Conservation (phyloP, 768 basidiomycete species). For the Amanita muscaria region DNA sequence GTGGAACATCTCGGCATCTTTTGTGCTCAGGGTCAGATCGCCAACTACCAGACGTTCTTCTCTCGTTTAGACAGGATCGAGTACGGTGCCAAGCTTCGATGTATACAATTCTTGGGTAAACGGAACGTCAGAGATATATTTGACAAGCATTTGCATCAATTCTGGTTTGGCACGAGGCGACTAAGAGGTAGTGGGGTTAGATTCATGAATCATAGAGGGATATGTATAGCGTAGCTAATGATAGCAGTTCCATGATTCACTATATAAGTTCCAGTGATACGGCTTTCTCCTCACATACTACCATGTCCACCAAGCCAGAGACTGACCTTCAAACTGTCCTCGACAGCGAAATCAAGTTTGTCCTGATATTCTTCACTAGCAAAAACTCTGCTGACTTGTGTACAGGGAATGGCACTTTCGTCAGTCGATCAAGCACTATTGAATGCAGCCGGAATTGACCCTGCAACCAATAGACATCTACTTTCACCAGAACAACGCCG, state of each 20-base stretch:
- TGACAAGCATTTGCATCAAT: conserved; percentile 6
- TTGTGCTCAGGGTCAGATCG: neutral
- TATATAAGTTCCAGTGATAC: too few species aligned
- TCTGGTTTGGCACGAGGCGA: neutral
- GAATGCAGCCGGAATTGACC: neutral
- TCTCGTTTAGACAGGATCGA: conserved; percentile 2
- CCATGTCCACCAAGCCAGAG: conserved; percentile 11
- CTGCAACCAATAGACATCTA: conserved; percentile 55
- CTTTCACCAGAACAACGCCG: conserved; percentile 59
- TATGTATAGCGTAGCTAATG: neutral
- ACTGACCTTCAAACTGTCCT: conserved; percentile 49
- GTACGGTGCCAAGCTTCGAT: neutral
- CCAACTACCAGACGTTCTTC: neutral
- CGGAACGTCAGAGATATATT: conserved; percentile 4
- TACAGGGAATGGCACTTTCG: conserved; percentile 78
- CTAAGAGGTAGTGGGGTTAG: neutral
- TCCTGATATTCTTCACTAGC: neutral
- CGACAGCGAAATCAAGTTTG: conserved; percentile 54
- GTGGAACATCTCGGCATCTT: conserved; percentile 4
- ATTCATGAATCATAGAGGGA: conserved; percentile 1
- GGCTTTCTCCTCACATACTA: neutral
- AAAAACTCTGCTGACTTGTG: conserved; percentile 4
- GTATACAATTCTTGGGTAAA: conserved; percentile 5
- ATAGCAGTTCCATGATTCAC: too few species aligned
- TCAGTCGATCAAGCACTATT: conserved; percentile 22